A percentile compares a stretch with the other conserved stretches of the same genome.
Evolutionary conservation across 2,329 filamentous ascomycete species (phyloP).

Genomic region (Thelonectria discophora): DNA sequence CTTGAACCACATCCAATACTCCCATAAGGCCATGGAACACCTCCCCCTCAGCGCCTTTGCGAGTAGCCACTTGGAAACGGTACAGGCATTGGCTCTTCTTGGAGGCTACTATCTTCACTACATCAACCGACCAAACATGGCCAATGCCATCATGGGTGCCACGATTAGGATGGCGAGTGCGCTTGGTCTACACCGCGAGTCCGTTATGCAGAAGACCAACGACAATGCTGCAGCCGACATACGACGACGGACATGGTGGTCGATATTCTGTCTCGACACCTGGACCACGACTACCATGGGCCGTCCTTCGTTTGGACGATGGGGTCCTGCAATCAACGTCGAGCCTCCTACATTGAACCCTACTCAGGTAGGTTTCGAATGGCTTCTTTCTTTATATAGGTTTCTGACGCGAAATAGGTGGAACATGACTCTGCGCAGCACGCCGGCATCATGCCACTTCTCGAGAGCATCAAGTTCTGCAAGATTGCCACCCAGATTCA

Average conservation of each 20-base stretch:
- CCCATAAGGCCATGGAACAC: slow-evolving; percentile 72
- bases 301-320: slow-evolving; percentile 73
- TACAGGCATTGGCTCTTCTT: slow-evolving; percentile 75
- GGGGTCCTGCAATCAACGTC: slow-evolving; percentile 72
- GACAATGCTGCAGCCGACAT: slow-evolving; percentile 55
- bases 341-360: slow-evolving; percentile 65
- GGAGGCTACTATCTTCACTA: slow-evolving; percentile 81
- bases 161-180: slow-evolving; percentile 76
- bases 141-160: slow-evolving; percentile 76
- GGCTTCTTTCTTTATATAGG: background rate
- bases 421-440: slow-evolving; percentile 63
- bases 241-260: slow-evolving; percentile 77
- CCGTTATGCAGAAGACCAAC: slow-evolving; percentile 7
- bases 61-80: slow-evolving; percentile 66
- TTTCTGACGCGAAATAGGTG: slow-evolving; percentile 8
- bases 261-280: slow-evolving; percentile 75
- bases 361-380: slow-evolving; percentile 43
- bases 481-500: slow-evolving; percentile 82
- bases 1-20: slow-evolving; percentile 74
- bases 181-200: slow-evolving; percentile 73
- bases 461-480: slow-evolving; percentile 81
- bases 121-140: slow-evolving; percentile 78
- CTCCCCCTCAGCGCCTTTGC: slow-evolving; percentile 73
- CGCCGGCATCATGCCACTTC: slow-evolving; percentile 74
- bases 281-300: slow-evolving; percentile 78